phyloP scores from a whole-genome alignment of 2,329 filamentous ascomycete genomes.

The Aspergillus pseudoglaucus region DNA sequence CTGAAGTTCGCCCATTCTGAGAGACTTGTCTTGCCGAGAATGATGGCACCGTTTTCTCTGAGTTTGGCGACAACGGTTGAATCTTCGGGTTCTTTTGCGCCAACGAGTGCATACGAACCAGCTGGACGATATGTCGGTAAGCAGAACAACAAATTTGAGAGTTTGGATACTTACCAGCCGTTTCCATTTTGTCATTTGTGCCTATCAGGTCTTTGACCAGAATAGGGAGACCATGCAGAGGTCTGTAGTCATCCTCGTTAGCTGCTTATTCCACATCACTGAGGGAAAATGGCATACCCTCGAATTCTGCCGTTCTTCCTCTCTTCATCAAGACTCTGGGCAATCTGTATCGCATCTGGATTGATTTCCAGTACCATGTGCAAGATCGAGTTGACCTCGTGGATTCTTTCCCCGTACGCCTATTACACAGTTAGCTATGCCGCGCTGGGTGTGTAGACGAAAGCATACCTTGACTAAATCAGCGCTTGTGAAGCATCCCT shows the following conservation, averaged over 20 bases:
- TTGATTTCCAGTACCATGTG: slow-evolving; percentile 51
- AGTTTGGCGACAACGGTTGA: slow-evolving; percentile 55
- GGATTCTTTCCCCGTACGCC: slow-evolving; percentile 47
- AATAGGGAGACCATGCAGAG: slow-evolving; percentile 59
- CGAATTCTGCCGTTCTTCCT: slow-evolving; percentile 41
- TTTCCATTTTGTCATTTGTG: slow-evolving; percentile 57
- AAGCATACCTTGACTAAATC: slow-evolving; percentile 44
- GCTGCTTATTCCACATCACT: not conserved
- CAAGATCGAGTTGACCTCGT: slow-evolving; percentile 48
- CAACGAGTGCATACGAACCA: slow-evolving; percentile 58
- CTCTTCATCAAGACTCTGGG: slow-evolving; percentile 43
- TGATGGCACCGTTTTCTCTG: slow-evolving; percentile 54
- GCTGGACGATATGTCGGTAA: slow-evolving; percentile 24
- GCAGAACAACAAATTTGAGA: not conserved
- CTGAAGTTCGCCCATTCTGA: slow-evolving; percentile 61
- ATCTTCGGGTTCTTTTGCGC: slow-evolving; percentile 52
- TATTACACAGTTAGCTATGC: slow-evolving; percentile 17
- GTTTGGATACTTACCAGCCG: slow-evolving; percentile 35
- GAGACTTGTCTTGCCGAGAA: slow-evolving; percentile 61
- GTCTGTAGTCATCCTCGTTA: slow-evolving; percentile 24
- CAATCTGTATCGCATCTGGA: slow-evolving; percentile 48
- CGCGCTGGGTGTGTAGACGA: not conserved
- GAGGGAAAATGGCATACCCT: slow-evolving; percentile 27
- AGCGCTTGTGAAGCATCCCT: slow-evolving; percentile 49
- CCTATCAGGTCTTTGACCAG: slow-evolving; percentile 64